A percentile compares a stretch with the other conserved stretches of the same genome.
Evolutionary conservation across 306 rosid genomes (phyloP).

Genomic region (Hippophae gyantsensis): DNA sequence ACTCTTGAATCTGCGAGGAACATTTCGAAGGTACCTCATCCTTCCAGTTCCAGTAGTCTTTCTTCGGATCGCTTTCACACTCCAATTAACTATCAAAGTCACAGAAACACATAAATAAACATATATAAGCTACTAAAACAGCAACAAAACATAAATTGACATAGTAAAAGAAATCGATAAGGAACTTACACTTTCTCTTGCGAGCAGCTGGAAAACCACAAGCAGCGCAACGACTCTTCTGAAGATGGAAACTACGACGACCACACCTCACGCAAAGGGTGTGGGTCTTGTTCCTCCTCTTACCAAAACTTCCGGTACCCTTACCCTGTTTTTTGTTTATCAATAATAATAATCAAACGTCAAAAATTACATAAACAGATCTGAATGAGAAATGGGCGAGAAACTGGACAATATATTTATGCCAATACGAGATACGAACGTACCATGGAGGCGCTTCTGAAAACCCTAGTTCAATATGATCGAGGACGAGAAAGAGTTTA

Average conservation of each 20-base stretch:
- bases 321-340: conserved; percentile 45
- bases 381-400: not conserved
- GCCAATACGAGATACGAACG: not conserved
- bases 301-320: conserved; percentile 97
- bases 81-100: conserved; percentile 71
- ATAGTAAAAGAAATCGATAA: not conserved
- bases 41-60: conserved; percentile 99
- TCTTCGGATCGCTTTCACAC: conserved; percentile 89
- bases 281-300: conserved; percentile 99
- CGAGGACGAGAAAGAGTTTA: too few species aligned
- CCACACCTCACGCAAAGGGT: conserved; percentile 93
- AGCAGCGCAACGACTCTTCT: conserved; percentile 91
- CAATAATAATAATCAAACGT: not conserved
- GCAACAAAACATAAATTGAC: not conserved
- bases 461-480: conserved; percentile 29
- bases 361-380: not conserved
- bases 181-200: conserved; percentile 57
- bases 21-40: conserved; percentile 90
- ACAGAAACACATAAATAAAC: conserved; percentile 1
- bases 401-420: too few species aligned
- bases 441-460: conserved; percentile 52
- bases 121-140: not conserved
- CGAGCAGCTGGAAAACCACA: conserved; percentile 97
- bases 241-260: conserved; percentile 96
- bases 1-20: conserved; percentile 98